A percentile compares a stretch with the other conserved stretches of the same genome.
These are phyloP conservation scores for Nannochloris sp. DNA, from an alignment of 139 green algal genomes.

Conservation along the genomic window DNA sequence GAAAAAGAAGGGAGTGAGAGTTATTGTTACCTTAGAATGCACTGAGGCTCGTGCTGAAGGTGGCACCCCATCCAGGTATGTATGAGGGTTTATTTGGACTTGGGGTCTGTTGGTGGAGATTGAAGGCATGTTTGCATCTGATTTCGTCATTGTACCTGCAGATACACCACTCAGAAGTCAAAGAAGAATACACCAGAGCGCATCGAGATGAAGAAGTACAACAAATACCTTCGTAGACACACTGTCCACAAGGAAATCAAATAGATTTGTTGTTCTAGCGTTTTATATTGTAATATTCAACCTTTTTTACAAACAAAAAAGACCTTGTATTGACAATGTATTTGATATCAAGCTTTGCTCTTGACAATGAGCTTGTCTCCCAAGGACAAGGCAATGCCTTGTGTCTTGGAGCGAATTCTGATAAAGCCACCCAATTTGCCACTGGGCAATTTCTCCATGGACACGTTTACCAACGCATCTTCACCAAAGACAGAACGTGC, in stretches of 20 bases:
- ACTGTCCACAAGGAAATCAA: constrained; percentile 85
- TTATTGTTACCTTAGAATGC: constrained; percentile 91
- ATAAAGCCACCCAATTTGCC: constrained; percentile 90
- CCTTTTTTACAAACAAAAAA: background rate
- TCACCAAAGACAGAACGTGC: constrained; percentile 90
- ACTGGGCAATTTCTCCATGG: constrained; percentile 79
- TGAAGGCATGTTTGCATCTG: too few species aligned
- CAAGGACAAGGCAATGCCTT: constrained; percentile 86
- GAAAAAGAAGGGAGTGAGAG: constrained; percentile 48
- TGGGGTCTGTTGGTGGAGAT: too few species aligned
- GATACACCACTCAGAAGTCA: constrained; percentile 85
- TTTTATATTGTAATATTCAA: background rate
- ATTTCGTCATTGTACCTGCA: constrained; percentile 9
- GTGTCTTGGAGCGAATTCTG: constrained; percentile 75
- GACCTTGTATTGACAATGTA: background rate
- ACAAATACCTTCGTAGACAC: constrained; percentile 63
- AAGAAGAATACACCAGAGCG: constrained; percentile 14
- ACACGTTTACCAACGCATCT: constrained; percentile 96
- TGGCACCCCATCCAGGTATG: constrained; percentile 36
- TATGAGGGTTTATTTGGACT: background rate
- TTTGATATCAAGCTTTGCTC: constrained; percentile 61
- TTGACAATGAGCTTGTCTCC: constrained; percentile 99
- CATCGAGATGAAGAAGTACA: constrained; percentile 90
- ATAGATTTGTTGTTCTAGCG: constrained; percentile 19
- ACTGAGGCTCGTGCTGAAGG: constrained; percentile 69